Evolutionary conservation across 768 basidiomycete species (phyloP), one percentile per base, ranked within the genome.

Genomic region (Filobasidium wieringae): DNA sequence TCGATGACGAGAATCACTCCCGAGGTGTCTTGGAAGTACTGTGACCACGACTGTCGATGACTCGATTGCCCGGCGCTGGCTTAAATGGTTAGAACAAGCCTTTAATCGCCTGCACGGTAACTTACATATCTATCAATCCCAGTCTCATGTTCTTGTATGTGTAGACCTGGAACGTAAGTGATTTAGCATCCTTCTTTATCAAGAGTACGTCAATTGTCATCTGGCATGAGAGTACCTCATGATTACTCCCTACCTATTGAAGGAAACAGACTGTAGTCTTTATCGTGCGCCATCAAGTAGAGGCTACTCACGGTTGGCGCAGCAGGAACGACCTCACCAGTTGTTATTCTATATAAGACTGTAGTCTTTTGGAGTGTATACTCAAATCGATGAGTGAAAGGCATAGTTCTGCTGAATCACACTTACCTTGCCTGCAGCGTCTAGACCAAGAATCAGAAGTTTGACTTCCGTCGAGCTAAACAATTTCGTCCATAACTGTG

Each of bases 141-240:
- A 74, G 71, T 50, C 68, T 63, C 37, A 74, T 71, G 49, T 72
- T 72, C 59, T 73, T 72, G 60, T 73, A 73, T 45, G 73, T 70
- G 67, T 73, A 73, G 32, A 67, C 68, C 66, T 57, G 54, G 8
- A 14, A 12, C 15, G 19, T 26, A 24, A 19, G 19, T 14, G 50
- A 31, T 24, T 22, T 22, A 40, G 37, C 11, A 40, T 40, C 37
- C 15, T 40, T 5, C 17, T 22, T 15, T 4, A 15, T 15, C 17
- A 22, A 5, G 37, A 11, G 37, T 40, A 40, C 11, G 37, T 11
- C 4, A 40, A 40, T 15, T 40, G 22, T 40, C 17, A 40, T 4
- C 37, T 11, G 37, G 17, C 15, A 15, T 40, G 11, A 4, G 22
- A 47, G 14, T 47, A 47, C 43, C 43, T 47, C 43, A 47, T 47